Percentiles rank a stretch among this genome's conserved stretches.
Evolutionary conservation across 441 rosid genomes (phyloP).

Genomic region (Adansonia rubrostipa): DNA sequence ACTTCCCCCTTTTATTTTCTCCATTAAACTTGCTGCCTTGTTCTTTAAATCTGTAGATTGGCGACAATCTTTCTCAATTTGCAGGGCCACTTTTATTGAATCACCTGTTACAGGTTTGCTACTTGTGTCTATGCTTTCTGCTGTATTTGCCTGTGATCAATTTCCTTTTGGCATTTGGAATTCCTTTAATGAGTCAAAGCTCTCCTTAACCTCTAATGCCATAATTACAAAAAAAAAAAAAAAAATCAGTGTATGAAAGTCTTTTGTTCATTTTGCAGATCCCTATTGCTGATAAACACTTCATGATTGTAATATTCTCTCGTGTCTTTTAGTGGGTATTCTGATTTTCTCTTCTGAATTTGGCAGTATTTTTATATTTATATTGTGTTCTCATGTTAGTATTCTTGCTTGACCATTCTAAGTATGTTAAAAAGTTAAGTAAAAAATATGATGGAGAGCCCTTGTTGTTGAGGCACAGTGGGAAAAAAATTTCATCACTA

Average conservation of each 20-base stretch:
- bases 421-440: neutral
- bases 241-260: neutral
- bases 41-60: conserved; percentile 56
- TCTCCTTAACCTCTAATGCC: neutral
- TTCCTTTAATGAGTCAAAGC: conserved; percentile 2
- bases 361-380: neutral
- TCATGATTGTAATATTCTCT: conserved; percentile 8
- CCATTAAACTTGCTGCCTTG: conserved; percentile 17
- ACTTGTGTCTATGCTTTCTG: conserved; percentile 19
- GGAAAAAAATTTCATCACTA: neutral
- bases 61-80: conserved; percentile 93
- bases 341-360: conserved; percentile 4
- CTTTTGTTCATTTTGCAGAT: neutral
- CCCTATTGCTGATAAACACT: neutral
- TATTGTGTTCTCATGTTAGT: neutral
- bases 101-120: conserved; percentile 80
- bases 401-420: neutral
- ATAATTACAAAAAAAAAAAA: neutral
- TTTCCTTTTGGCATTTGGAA: neutral
- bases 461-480: neutral
- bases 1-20: neutral
- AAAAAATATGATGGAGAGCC: neutral
- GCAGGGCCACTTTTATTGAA: conserved; percentile 93
- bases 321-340: neutral
- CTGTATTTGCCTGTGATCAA: neutral